Evolutionary conservation across 306 rosid species (phyloP).

Genomic region (Citrullus amarus): DNA sequence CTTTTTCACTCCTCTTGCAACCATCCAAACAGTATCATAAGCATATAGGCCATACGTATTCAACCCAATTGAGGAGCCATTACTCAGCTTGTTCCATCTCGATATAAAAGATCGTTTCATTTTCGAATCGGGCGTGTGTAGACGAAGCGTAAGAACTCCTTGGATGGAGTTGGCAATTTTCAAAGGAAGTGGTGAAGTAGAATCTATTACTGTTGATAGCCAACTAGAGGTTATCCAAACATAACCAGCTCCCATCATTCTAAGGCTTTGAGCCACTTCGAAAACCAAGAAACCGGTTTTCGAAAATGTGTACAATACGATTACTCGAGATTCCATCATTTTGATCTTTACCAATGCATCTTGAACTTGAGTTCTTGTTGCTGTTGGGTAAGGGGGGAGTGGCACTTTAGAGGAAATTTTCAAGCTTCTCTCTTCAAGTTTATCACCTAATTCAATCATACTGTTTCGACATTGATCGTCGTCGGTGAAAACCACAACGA

Average conservation of each 20-base stretch:
- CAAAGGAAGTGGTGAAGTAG: slow-evolving; percentile 22
- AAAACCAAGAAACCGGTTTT: slow-evolving; percentile 31
- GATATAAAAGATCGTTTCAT: slow-evolving; percentile 23
- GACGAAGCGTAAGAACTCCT: slow-evolving; percentile 43
- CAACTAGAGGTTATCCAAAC: slow-evolving; percentile 44
- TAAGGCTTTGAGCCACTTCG: slow-evolving; percentile 28
- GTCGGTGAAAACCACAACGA: slow-evolving; percentile 29
- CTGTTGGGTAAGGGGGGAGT: slow-evolving; percentile 34
- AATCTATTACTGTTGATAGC: slow-evolving; percentile 41
- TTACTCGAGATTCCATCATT: slow-evolving; percentile 31
- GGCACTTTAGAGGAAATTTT: slow-evolving; percentile 31
- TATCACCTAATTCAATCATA: slow-evolving; percentile 26
- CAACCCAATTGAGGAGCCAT: slow-evolving; percentile 37
- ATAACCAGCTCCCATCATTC: slow-evolving; percentile 36
- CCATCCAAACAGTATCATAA: slow-evolving; percentile 43
- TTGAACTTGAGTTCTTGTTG: slow-evolving; percentile 18
- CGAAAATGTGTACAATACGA: slow-evolving; percentile 26
- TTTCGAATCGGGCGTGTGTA: slow-evolving; percentile 28
- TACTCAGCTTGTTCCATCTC: slow-evolving; percentile 34
- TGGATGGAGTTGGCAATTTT: slow-evolving; percentile 21
- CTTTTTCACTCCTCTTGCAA: slow-evolving; percentile 27
- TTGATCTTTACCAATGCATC: slow-evolving; percentile 16
- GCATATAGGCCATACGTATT: slow-evolving; percentile 42
- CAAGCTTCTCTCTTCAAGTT: slow-evolving; percentile 24
- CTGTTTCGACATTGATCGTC: slow-evolving; percentile 41